Percentiles rank a stretch among this genome's conserved stretches.
Conservation (phyloP, 2,329 filamentous ascomycete genomes). For the Venturia oleaginea region DNA sequence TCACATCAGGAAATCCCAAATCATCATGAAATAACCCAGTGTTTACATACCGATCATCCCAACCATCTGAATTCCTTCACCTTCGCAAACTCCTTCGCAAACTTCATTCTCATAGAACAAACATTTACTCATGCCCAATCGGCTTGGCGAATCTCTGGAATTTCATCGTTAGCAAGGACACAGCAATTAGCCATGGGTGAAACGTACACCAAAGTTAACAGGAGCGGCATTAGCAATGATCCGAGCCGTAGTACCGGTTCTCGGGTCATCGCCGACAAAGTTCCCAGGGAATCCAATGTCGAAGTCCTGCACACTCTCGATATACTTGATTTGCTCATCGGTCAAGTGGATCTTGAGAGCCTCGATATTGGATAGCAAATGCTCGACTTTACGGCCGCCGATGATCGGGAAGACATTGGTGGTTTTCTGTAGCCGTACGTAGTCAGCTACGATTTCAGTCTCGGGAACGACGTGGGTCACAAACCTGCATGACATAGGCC, state of each 20-base stretch:
- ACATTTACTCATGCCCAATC: neutral
- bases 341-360: constrained; percentile 51
- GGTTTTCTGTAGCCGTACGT: constrained; percentile 44
- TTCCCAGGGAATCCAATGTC: constrained; percentile 56
- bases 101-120: too few species aligned
- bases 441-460: neutral
- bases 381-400: constrained; percentile 57
- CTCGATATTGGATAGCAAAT: constrained; percentile 59
- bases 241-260: neutral
- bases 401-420: constrained; percentile 63
- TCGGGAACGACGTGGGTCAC: neutral
- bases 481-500: constrained; percentile 53
- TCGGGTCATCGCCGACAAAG: constrained; percentile 36
- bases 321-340: constrained; percentile 51
- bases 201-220: neutral
- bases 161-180: neutral
- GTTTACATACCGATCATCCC: neutral
- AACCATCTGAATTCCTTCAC: neutral
- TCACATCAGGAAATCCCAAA: too few species aligned
- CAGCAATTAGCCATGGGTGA: neutral
- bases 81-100: too few species aligned
- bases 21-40: too few species aligned
- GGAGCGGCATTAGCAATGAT: neutral
- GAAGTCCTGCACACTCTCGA: constrained; percentile 51
- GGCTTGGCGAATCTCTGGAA: neutral